Conservation (phyloP, 306 rosid genomes). For the Cucurbita moschata region DNA sequence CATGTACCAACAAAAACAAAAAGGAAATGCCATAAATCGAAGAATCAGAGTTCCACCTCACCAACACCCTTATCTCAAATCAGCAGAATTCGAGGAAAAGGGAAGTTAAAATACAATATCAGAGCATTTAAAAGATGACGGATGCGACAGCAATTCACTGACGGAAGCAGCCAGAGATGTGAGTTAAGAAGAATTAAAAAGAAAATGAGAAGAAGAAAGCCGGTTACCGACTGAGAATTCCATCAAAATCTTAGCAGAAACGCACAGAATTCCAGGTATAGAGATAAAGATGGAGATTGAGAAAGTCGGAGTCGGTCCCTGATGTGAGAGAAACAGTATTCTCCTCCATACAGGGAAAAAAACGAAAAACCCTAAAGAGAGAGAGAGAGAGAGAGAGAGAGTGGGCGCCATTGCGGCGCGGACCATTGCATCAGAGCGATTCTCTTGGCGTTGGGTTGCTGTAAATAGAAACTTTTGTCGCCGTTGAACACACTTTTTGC, state of each 20-base stretch:
- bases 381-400: neutral
- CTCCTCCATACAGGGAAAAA: neutral
- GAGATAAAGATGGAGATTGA: neutral
- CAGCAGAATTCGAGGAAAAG: neutral
- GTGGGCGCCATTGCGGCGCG: neutral
- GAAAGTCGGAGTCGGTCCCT: neutral
- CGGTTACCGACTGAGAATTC: neutral
- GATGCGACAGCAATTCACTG: neutral
- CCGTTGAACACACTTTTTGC: neutral
- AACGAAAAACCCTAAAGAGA: neutral
- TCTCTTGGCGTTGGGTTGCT: neutral
- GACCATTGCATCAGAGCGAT: neutral
- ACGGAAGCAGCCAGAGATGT: neutral
- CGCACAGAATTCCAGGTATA: neutral
- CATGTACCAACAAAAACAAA: neutral
- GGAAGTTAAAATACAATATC: neutral
- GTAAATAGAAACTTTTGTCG: neutral
- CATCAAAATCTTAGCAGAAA: neutral
- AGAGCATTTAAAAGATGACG: neutral
- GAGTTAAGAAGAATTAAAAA: neutral
- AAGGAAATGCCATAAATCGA: neutral
- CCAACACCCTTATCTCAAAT: neutral
- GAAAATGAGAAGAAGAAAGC: neutral
- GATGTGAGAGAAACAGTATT: neutral
- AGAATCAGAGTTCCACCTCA: neutral